These are phyloP conservation scores for Pythium graminicola DNA, from an alignment of 352 stramenopile genomes.

Conservation along the genomic window DNA sequence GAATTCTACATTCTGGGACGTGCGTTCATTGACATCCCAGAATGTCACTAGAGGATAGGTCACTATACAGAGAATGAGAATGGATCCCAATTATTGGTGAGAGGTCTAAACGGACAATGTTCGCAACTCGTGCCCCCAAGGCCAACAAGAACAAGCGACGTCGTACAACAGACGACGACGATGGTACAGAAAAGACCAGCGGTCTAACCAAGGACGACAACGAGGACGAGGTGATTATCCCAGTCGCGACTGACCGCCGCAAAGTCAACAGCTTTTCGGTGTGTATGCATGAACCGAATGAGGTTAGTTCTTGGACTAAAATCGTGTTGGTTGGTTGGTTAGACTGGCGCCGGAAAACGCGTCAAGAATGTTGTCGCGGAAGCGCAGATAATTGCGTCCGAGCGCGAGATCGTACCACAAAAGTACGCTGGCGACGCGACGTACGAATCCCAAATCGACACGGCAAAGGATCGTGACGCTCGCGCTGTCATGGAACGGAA, in stretches of 20 bases:
- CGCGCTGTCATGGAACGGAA: slow-evolving; percentile 73
- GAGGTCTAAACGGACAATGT: slow-evolving; percentile 26
- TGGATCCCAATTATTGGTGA: neutral
- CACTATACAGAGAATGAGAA: no score
- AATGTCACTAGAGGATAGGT: no score
- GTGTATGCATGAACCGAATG: no score
- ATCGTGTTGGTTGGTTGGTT: neutral
- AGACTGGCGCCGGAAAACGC: slow-evolving; percentile 54
- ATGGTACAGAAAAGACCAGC: no score
- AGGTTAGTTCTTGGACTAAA: no score
- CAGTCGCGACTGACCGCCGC: slow-evolving; percentile 23
- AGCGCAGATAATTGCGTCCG: slow-evolving; percentile 50
- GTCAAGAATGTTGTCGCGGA: slow-evolving; percentile 52
- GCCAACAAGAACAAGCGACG: slow-evolving; percentile 46
- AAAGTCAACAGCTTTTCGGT: slow-evolving; percentile 65
- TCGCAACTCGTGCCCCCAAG: slow-evolving; percentile 31
- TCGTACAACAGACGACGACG: slow-evolving; percentile 30
- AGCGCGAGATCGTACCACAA: slow-evolving; percentile 69
- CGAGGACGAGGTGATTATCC: slow-evolving; percentile 25
- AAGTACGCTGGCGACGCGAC: slow-evolving; percentile 76
- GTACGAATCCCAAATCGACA: slow-evolving; percentile 82
- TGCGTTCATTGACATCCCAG: no score
- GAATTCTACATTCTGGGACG: neutral
- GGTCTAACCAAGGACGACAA: slow-evolving; percentile 15
- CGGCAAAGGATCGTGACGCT: slow-evolving; percentile 68